Conservation (phyloP, 2,329 filamentous ascomycete genomes). For the Cordyceps javanica region DNA sequence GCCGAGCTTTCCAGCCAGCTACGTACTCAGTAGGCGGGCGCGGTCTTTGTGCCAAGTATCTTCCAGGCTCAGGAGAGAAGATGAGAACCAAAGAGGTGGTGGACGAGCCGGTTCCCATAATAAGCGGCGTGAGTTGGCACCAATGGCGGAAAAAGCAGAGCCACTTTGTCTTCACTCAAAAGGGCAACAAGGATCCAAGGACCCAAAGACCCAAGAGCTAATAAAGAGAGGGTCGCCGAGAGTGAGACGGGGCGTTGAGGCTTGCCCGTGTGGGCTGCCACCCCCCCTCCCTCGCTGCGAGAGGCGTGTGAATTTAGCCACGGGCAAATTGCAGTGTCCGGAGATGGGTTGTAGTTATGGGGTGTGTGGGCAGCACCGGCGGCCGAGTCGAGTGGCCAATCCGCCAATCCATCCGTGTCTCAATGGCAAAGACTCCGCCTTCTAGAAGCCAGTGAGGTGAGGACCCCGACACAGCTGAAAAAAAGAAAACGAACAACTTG, state of each 20-base stretch:
- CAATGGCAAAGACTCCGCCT: slow-evolving; percentile 2
- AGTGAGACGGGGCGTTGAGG: slow-evolving; percentile 8
- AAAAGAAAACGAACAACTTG: background rate
- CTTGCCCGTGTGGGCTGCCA: background rate
- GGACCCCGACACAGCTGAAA: slow-evolving; percentile 14
- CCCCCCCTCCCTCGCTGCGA: background rate
- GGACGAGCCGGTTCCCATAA: background rate
- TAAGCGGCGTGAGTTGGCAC: slow-evolving; percentile 4
- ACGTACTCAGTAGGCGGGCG: background rate
- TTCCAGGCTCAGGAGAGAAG: background rate
- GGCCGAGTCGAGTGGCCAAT: background rate
- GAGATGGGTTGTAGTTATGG: background rate
- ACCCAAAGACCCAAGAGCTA: background rate
- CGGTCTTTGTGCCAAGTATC: background rate
- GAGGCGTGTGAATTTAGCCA: slow-evolving; percentile 1
- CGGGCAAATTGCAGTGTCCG: background rate
- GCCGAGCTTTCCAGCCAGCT: background rate
- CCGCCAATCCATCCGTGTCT: slow-evolving; percentile 4
- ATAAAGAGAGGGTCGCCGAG: slow-evolving; percentile 9
- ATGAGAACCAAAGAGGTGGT: slow-evolving; percentile 1
- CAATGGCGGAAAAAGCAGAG: slow-evolving; percentile 6
- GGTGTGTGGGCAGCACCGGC: background rate
- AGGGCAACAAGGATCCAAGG: background rate
- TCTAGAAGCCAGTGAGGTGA: slow-evolving; percentile 10
- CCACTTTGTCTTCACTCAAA: slow-evolving; percentile 4